These are phyloP conservation scores for Scorias spongiosa DNA, from an alignment of 2,329 filamentous ascomycete genomes.

Conservation along the genomic window DNA sequence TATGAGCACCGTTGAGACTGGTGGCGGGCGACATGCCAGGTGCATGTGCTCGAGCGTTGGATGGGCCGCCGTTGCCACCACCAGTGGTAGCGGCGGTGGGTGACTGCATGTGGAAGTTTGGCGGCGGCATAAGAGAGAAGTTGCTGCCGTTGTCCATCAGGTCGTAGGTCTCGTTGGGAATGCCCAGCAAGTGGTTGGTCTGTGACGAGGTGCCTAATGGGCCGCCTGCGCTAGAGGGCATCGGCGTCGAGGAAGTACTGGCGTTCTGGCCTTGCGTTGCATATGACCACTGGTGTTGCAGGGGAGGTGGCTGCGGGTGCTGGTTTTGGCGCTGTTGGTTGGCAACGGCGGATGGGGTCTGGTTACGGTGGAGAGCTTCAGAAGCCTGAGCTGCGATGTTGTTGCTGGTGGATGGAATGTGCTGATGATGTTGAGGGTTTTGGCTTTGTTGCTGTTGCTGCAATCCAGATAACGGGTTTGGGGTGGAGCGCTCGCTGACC, in stretches of 20 bases:
- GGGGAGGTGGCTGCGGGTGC: slow-evolving; percentile 3
- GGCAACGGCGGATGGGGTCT: slow-evolving; percentile 2
- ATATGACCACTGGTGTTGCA: slow-evolving; percentile 11
- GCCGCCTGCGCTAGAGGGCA: slow-evolving; percentile 4
- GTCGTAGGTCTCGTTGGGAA: slow-evolving; percentile 30
- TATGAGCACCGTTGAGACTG: slow-evolving; percentile 6
- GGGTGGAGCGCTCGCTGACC: slow-evolving; percentile 3
- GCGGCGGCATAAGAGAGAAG: slow-evolving; percentile 35
- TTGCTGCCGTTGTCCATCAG: slow-evolving; percentile 22
- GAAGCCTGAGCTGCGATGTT: background rate
- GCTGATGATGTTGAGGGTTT: background rate
- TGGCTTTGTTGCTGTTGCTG: background rate
- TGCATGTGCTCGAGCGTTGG: slow-evolving; percentile 6
- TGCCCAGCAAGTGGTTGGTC: slow-evolving; percentile 25
- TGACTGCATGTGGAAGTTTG: slow-evolving; percentile 21
- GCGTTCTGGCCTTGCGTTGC: slow-evolving; percentile 11
- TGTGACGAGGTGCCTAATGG: background rate
- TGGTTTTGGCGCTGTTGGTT: slow-evolving; percentile 1
- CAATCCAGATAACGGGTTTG: background rate
- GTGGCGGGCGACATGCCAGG: slow-evolving; percentile 3
- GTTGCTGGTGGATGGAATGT: background rate
- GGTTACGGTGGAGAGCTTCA: background rate
- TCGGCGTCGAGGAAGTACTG: slow-evolving; percentile 4
- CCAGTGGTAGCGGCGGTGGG: slow-evolving; percentile 10
- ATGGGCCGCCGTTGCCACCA: slow-evolving; percentile 20